A percentile compares a stretch with the other conserved stretches of the same genome.
These are phyloP conservation scores for Suillus sp. DNA, from an alignment of 768 basidiomycete species.

Conservation along the genomic window DNA sequence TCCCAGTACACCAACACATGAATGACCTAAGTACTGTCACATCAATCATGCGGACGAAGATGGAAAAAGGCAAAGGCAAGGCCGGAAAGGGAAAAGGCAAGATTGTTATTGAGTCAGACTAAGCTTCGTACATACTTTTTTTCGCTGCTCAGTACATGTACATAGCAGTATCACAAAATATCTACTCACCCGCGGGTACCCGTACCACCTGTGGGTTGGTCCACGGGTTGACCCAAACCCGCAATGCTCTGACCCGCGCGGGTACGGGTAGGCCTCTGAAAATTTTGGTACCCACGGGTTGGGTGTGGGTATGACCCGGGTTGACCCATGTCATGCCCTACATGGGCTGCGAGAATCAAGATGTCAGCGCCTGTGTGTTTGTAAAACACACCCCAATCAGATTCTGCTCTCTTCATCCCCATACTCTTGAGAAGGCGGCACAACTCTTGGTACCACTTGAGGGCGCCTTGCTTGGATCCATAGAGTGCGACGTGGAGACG, in stretches of 20 bases:
- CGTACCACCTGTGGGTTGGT: too few relatives aligned
- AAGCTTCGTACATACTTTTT: not conserved
- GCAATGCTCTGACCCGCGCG: too few relatives aligned
- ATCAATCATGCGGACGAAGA: not conserved
- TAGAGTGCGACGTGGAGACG: not conserved
- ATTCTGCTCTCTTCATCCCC: not conserved
- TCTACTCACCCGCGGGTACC: too few relatives aligned
- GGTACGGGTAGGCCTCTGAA: too few relatives aligned
- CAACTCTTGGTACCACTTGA: slow-evolving; percentile 8
- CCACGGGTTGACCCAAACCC: too few relatives aligned
- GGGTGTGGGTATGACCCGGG: too few relatives aligned
- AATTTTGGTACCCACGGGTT: too few relatives aligned
- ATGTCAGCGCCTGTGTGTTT: not conserved
- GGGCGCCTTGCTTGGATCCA: too few relatives aligned
- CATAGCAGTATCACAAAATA: too few relatives aligned
- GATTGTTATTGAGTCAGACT: not conserved
- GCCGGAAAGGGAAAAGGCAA: not conserved
- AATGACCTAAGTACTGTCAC: slow-evolving; percentile 14
- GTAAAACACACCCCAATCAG: slow-evolving; percentile 9
- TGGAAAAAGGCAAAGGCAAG: not conserved
- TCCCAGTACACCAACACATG: not conserved
- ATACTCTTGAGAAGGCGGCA: not conserved
- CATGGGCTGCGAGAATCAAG: slow-evolving; percentile 1
- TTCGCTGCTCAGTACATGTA: not conserved
- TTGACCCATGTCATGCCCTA: too few relatives aligned